Evolutionary conservation across 1,139 yeast species (phyloP).

Genomic region (Blastobotrys buckinghamii): DNA sequence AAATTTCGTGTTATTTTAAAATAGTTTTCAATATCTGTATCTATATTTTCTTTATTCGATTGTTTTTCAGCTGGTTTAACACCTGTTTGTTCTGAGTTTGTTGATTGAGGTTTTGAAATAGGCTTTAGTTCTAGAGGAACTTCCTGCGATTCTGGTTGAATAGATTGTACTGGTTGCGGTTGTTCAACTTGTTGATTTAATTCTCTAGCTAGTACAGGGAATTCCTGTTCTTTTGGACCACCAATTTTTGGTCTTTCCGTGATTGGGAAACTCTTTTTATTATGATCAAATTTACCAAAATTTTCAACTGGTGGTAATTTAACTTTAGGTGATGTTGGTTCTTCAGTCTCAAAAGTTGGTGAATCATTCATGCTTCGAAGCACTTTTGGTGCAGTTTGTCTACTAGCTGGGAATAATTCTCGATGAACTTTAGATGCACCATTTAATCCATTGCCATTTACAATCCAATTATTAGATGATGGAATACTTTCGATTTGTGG

Average conservation of each 20-base stretch:
- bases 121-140: no score
- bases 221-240: slow-evolving; percentile 5
- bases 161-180: no score
- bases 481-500: slow-evolving; percentile 8
- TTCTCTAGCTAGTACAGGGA: slow-evolving; percentile 1
- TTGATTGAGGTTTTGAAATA: no score
- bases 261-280: background rate
- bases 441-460: slow-evolving; percentile 1
- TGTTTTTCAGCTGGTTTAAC: background rate
- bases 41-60: background rate
- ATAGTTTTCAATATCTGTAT: no score
- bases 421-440: slow-evolving; percentile 5
- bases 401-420: background rate
- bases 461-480: background rate
- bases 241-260: slow-evolving; percentile 3
- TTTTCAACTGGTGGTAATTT: slow-evolving; percentile 5
- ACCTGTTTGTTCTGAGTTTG: background rate
- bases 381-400: background rate
- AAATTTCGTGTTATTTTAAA: background rate
- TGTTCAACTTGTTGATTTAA: background rate
- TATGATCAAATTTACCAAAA: background rate
- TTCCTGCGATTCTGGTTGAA: no score
- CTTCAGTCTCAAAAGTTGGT: background rate
- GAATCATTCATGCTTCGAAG: background rate
- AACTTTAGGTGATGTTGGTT: background rate